These are phyloP conservation scores for Starmera pachycereana DNA, from an alignment of 805 yeast genomes.

Conservation along the genomic window DNA sequence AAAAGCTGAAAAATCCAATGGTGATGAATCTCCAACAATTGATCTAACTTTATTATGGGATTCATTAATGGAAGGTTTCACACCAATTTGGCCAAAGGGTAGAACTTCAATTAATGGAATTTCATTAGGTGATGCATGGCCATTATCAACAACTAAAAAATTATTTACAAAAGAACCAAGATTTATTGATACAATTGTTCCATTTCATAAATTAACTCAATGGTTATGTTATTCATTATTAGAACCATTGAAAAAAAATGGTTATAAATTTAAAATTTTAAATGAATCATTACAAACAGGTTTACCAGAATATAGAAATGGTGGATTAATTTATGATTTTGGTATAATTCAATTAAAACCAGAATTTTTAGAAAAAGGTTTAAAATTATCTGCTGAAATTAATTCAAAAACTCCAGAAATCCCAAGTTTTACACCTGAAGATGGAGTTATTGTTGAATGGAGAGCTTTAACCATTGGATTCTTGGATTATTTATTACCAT, in stretches of 20 bases:
- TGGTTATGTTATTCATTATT: constrained; percentile 57
- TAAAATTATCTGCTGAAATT: constrained; percentile 22
- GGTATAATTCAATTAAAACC: constrained; percentile 40
- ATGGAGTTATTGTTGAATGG: constrained; percentile 61
- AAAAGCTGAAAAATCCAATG: constrained; percentile 4
- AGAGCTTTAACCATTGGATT: constrained; percentile 50
- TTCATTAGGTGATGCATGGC: constrained; percentile 58
- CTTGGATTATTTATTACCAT: constrained; percentile 40
- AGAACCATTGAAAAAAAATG: constrained; percentile 38
- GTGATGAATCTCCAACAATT: constrained; percentile 14
- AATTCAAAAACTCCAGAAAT: constrained; percentile 20
- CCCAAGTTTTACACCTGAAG: constrained; percentile 43
- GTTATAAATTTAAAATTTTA: constrained; percentile 43
- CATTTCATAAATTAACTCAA: constrained; percentile 58
- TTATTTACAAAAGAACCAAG: constrained; percentile 8
- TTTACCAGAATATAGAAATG: constrained; percentile 76
- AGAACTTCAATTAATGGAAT: constrained; percentile 39
- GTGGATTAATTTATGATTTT: constrained; percentile 51
- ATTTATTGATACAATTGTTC: constrained; percentile 34
- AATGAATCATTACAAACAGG: constrained; percentile 81
- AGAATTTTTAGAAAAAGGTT: constrained; percentile 27
- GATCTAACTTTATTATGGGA: constrained; percentile 43
- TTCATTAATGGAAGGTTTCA: constrained; percentile 43
- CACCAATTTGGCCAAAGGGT: constrained; percentile 53
- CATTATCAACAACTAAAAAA: constrained; percentile 24